phyloP scores from a whole-genome alignment of 1,284 basidiomycete species.

The Tranzscheliella williamsii region DNA sequence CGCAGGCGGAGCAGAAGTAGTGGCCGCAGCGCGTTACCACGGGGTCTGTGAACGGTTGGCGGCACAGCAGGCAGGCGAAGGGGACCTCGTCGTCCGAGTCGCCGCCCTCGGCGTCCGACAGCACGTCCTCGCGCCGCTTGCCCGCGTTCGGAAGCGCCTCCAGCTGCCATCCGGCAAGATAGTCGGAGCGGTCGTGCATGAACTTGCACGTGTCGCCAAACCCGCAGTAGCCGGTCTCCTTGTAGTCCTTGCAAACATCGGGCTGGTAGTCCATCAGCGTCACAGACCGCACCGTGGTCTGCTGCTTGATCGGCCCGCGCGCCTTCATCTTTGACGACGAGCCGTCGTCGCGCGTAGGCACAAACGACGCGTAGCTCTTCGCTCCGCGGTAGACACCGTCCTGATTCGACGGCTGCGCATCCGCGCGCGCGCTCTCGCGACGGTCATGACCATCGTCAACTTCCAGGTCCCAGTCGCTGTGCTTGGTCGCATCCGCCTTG shows the following conservation, averaged over 20 bases:
- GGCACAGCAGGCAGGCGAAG: conserved; percentile 94
- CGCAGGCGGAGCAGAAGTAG: conserved; percentile 90
- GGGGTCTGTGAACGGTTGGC: conserved; percentile 90
- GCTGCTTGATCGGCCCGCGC: conserved; percentile 41
- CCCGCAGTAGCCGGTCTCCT: conserved; percentile 98
- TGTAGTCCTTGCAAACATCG: conserved; percentile 99
- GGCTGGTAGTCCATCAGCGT: conserved; percentile 98
- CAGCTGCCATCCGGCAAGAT: conserved; percentile 96
- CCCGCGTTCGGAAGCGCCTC: conserved; percentile 51
- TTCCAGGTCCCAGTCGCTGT: conserved; percentile 64
- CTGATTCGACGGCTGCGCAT: conserved; percentile 62
- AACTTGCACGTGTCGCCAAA: conserved; percentile 96
- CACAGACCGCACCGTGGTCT: conserved; percentile 85
- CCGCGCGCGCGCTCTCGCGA: background rate
- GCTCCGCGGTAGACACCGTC: conserved; percentile 89
- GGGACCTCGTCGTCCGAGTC: conserved; percentile 75
- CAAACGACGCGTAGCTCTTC: conserved; percentile 77
- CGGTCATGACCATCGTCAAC: conserved; percentile 15
- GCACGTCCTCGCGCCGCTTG: conserved; percentile 29
- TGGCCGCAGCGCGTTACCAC: conserved; percentile 95
- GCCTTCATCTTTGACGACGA: conserved; percentile 85
- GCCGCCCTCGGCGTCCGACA: conserved; percentile 25
- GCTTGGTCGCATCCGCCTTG: conserved; percentile 60
- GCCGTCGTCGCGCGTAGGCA: conserved; percentile 69
- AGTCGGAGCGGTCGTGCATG: conserved; percentile 68